phyloP scores from a whole-genome alignment of 208 protist species.

The Leishmania guyanensis region DNA sequence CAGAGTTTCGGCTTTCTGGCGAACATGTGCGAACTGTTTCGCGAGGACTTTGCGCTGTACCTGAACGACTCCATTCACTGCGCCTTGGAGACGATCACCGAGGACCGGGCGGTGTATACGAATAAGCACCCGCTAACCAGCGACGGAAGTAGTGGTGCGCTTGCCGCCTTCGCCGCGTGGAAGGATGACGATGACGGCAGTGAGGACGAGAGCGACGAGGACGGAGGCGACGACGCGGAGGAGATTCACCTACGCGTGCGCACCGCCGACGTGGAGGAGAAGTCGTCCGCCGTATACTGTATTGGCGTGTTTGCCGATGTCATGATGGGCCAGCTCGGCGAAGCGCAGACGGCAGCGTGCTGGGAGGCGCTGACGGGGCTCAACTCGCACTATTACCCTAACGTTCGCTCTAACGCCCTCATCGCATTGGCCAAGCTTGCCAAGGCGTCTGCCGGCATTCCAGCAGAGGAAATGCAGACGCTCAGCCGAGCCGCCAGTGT shows the following conservation, averaged over 20 bases:
- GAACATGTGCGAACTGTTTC: slow-evolving; percentile 81
- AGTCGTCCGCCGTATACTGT: slow-evolving; percentile 77
- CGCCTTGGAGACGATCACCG: slow-evolving; percentile 67
- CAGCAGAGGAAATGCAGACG: slow-evolving; percentile 30
- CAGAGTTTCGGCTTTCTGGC: slow-evolving; percentile 85
- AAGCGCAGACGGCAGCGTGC: slow-evolving; percentile 52
- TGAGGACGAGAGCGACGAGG: slow-evolving; percentile 35
- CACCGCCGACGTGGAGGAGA: slow-evolving; percentile 85
- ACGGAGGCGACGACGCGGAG: slow-evolving; percentile 54
- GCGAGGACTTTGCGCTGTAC: slow-evolving; percentile 59
- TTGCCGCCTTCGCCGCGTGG: slow-evolving; percentile 26
- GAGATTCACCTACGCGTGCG: slow-evolving; percentile 75
- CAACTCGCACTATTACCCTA: slow-evolving; percentile 63
- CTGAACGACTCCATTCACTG: slow-evolving; percentile 66
- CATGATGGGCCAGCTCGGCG: slow-evolving; percentile 48
- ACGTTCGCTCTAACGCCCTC: slow-evolving; percentile 70
- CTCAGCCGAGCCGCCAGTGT: slow-evolving; percentile 21
- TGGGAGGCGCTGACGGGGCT: slow-evolving; percentile 50
- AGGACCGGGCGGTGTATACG: slow-evolving; percentile 57
- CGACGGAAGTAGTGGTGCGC: slow-evolving; percentile 16
- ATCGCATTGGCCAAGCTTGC: slow-evolving; percentile 63
- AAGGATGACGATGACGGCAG: slow-evolving; percentile 25
- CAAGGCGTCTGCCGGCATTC: slow-evolving; percentile 50
- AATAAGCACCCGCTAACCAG: slow-evolving; percentile 73
- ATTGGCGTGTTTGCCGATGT: slow-evolving; percentile 83